phyloP scores from a whole-genome alignment of 208 protist species.

The Leishmania guyanensis region DNA sequence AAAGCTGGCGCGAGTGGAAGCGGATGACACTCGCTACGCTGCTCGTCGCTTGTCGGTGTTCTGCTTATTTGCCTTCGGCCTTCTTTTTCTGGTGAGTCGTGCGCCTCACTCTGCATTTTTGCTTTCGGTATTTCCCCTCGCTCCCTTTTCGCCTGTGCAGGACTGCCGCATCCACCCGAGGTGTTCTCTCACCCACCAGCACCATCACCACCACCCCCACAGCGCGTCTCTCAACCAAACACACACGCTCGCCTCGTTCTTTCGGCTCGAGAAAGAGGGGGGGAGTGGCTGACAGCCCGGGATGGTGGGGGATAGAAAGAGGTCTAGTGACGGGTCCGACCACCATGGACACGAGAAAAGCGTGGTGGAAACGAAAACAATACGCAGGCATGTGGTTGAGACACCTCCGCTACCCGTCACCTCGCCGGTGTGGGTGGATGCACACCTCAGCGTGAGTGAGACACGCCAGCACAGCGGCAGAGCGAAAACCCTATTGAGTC shows the following conservation, averaged over 20 bases:
- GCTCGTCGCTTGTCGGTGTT: not conserved
- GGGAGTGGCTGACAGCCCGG: not conserved
- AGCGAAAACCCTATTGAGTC: not conserved
- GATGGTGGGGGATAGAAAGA: not conserved
- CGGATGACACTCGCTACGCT: not conserved
- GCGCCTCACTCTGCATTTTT: not conserved
- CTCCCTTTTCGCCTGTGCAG: not conserved
- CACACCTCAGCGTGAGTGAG: not conserved
- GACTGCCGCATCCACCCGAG: not conserved
- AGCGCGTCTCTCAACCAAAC: not conserved
- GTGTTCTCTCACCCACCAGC: not conserved
- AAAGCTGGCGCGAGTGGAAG: not conserved
- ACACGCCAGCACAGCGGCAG: not conserved
- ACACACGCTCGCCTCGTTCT: not conserved
- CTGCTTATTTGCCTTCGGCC: not conserved
- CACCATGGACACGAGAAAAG: not conserved
- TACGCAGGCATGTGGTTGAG: not conserved
- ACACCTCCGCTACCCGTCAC: not conserved
- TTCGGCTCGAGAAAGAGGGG: not conserved
- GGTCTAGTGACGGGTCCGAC: not conserved
- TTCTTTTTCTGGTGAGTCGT: not conserved
- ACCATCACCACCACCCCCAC: not conserved
- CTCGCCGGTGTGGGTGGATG: not conserved
- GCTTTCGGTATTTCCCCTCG: not conserved
- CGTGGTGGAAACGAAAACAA: not conserved